Evolutionary conservation across 2,329 filamentous ascomycete genomes (phyloP).

Genomic region (Scortechinia acanthostroma): DNA sequence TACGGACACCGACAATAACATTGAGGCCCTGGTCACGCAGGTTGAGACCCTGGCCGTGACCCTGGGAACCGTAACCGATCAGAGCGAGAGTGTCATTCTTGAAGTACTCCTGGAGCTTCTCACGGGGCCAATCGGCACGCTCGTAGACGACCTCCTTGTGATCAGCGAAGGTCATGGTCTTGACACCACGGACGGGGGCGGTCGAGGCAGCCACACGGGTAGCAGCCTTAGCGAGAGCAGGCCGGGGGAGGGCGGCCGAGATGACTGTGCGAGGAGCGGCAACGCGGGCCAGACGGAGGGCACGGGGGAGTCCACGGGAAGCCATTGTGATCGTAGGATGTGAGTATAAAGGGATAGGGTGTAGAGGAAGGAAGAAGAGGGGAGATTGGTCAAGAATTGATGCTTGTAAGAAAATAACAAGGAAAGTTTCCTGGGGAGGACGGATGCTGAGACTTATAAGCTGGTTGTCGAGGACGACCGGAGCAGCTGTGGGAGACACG

Average conservation of each 20-base stretch:
- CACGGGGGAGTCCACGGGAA: conserved; percentile 39
- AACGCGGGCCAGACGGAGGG: conserved; percentile 40
- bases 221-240: conserved; percentile 29
- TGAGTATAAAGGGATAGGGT: conserved; percentile 4
- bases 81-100: conserved; percentile 98
- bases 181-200: conserved; percentile 77
- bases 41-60: conserved; percentile 98
- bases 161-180: conserved; percentile 98
- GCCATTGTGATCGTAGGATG: conserved; percentile 26
- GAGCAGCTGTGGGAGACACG: neutral
- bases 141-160: conserved; percentile 93
- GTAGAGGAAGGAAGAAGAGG: conserved; percentile 9
- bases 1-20: conserved; percentile 96
- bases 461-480: neutral
- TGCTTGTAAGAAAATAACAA: neutral
- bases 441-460: neutral
- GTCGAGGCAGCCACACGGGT: conserved; percentile 34
- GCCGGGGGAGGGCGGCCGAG: conserved; percentile 42
- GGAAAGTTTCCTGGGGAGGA: neutral
- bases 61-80: conserved; percentile 96
- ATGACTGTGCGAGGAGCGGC: conserved; percentile 49
- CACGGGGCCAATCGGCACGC: conserved; percentile 94
- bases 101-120: conserved; percentile 99
- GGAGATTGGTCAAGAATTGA: conserved; percentile 4
- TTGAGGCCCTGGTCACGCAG: conserved; percentile 99